Percentiles rank a stretch among this genome's conserved stretches.
phyloP scores from a whole-genome alignment of 768 basidiomycete genomes.

The Mycena indigotica region DNA sequence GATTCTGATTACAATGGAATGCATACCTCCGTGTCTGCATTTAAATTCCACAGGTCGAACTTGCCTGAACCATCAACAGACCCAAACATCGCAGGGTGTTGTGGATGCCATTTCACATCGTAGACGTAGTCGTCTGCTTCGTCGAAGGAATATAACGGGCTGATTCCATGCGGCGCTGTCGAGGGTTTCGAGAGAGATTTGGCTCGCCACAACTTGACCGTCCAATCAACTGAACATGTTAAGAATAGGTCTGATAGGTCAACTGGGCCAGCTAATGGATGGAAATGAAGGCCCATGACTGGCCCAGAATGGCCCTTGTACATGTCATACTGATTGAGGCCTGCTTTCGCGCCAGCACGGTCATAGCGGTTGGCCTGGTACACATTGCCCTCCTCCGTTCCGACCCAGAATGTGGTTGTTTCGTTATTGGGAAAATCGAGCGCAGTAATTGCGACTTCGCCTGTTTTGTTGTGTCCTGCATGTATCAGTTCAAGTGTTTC shows the following conservation, averaged over 20 bases:
- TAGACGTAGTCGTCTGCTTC: slow-evolving; percentile 99
- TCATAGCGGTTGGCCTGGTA: slow-evolving; percentile 98
- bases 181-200: slow-evolving; percentile 77
- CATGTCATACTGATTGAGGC: slow-evolving; percentile 88
- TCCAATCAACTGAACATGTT: slow-evolving; percentile 95
- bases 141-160: slow-evolving; percentile 91
- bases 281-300: slow-evolving; percentile 93
- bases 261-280: slow-evolving; percentile 86
- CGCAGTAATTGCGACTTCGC: slow-evolving; percentile 92
- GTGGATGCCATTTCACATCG: slow-evolving; percentile 97
- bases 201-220: slow-evolving; percentile 93
- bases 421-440: slow-evolving; percentile 96
- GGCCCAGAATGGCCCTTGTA: slow-evolving; percentile 94
- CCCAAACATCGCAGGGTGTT: slow-evolving; percentile 92
- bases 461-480: slow-evolving; percentile 92
- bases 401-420: slow-evolving; percentile 96
- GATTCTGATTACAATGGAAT: not conserved
- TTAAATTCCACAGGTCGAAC: slow-evolving; percentile 98
- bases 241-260: slow-evolving; percentile 97
- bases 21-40: slow-evolving; percentile 92
- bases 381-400: slow-evolving; percentile 96
- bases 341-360: slow-evolving; percentile 94
- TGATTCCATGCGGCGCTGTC: slow-evolving; percentile 56
- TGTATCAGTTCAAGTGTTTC: slow-evolving; percentile 93
- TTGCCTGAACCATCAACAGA: slow-evolving; percentile 93